Base-by-base conservation (phyloP, 768 basidiomycete genomes). In the Mycena floridula region DNA sequence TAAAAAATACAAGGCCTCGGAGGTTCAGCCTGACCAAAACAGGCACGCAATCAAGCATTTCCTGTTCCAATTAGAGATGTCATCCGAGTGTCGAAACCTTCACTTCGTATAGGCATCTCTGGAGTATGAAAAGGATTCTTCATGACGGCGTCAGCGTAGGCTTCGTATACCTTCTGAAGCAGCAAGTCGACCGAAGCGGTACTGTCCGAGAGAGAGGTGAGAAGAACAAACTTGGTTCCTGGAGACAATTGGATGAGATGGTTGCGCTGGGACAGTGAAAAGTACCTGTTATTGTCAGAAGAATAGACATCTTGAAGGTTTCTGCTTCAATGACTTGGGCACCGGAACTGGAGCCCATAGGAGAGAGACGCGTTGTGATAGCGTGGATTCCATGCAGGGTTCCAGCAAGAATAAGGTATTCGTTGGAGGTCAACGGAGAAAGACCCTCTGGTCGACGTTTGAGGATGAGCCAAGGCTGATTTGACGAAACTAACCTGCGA, bases 41-140 rank as follows among this genome's bases (percentile, higher is more conserved):
- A n/a, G n/a, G n/a, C n/a, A n/a, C n/a, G n/a, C n/a, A n/a, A n/a
- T n/a, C n/a, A n/a, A n/a, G 24, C 39, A 40, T 21, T 32, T 26
- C 65, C 62, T 23, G 46, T 66, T 11, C 80, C 81, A 55, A 86
- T 72, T 38, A 90, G 64, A 7, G 76, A 59, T 8, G 73, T 66
- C 42, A 89, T 79, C 37, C 81, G 76, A 44, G 66, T 66, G 57
- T 98, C 95, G 58, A 98, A 98, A 15, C 79, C 81, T 54, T 92
- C 89, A 36, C 74, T 91, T 38, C 96, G 80, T 52, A 98, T 93
- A 2, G 96, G 96, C 95, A 98, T 99, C 62, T 98, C 96, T n/a
- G 88, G 89, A 5, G 92, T 95, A 63, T 98, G 92, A 65, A 99
- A 99, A 1, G 96, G 96, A 58, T 97, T 97, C 72, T 98, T 97